Conservation (phyloP, 2,329 filamentous ascomycete genomes). For the Fusarium xyrophilum region DNA sequence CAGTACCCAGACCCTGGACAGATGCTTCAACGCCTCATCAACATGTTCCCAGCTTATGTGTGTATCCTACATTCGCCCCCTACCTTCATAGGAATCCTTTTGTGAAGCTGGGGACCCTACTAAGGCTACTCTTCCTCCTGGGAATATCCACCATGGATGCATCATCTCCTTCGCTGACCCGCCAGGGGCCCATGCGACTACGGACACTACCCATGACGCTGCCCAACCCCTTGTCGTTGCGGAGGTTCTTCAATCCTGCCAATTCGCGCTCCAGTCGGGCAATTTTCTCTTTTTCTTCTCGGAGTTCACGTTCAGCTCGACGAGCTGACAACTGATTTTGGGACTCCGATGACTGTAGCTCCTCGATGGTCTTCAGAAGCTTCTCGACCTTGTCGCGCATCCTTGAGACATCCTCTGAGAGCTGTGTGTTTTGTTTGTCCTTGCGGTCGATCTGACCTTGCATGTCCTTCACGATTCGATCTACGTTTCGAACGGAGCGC, state of each 20-base stretch:
- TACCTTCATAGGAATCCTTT: constrained; percentile 74
- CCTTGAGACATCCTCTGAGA: constrained; percentile 83
- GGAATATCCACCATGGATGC: constrained; percentile 59
- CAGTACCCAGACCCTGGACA: constrained; percentile 27
- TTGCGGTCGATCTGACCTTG: constrained; percentile 91
- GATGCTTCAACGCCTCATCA: constrained; percentile 39
- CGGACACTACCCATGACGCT: constrained; percentile 57
- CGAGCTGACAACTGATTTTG: constrained; percentile 80
- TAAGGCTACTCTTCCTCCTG: constrained; percentile 70
- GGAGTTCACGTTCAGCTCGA: constrained; percentile 86
- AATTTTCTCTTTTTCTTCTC: constrained; percentile 84
- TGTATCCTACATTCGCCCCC: constrained; percentile 17
- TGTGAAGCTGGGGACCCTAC: constrained; percentile 70
- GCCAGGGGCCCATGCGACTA: constrained; percentile 46
- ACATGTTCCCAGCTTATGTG: constrained; percentile 24
- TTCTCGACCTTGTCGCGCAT: constrained; percentile 91
- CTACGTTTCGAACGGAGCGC: constrained; percentile 88
- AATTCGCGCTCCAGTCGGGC: constrained; percentile 86
- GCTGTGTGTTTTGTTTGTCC: constrained; percentile 82
- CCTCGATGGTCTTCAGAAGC: constrained; percentile 88
- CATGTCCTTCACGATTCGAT: constrained; percentile 91
- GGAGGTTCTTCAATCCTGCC: constrained; percentile 80
- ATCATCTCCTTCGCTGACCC: constrained; percentile 51
- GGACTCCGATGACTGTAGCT: constrained; percentile 88
- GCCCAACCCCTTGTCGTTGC: constrained; percentile 64